These are phyloP conservation scores for Dillenia suffruticosa DNA, from an alignment of 164 flowering plant species.

Conservation along the genomic window DNA sequence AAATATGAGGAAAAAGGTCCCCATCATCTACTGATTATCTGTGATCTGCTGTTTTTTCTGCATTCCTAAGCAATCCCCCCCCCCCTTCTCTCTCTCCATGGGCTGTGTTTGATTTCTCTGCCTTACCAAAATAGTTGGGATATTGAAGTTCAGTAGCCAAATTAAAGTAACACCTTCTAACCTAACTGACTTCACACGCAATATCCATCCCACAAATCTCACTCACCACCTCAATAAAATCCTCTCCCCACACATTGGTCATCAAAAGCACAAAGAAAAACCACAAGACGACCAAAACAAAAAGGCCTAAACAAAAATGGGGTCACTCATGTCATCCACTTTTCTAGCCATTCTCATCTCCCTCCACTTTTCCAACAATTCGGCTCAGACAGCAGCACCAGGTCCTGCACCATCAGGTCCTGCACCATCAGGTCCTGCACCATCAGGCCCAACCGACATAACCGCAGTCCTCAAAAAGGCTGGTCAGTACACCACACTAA, in stretches of 20 bases:
- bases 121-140: conserved; percentile 8
- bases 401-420: conserved; percentile 31
- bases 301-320: conserved; percentile 2
- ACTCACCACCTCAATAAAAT: conserved; percentile 11
- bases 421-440: conserved; percentile 24
- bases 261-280: neutral
- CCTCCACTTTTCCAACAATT: conserved; percentile 15
- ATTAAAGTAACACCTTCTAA: conserved; percentile 12
- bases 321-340: conserved; percentile 6
- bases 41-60: conserved; percentile 6
- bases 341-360: conserved; percentile 9
- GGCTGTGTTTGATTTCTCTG: neutral
- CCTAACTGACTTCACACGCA: conserved; percentile 10
- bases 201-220: too few species aligned
- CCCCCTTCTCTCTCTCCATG: neutral
- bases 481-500: conserved; percentile 26
- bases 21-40: neutral
- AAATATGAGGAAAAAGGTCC: conserved; percentile 1
- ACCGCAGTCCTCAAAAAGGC: conserved; percentile 25
- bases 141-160: conserved; percentile 2
- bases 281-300: neutral
- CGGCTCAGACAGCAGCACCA: conserved; percentile 28
- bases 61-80: conserved; percentile 14
- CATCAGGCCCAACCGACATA: conserved; percentile 29
- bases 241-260: conserved; percentile 1